phyloP scores from a whole-genome alignment of 169 alveolate genomes.

The Babesia bovis region DNA sequence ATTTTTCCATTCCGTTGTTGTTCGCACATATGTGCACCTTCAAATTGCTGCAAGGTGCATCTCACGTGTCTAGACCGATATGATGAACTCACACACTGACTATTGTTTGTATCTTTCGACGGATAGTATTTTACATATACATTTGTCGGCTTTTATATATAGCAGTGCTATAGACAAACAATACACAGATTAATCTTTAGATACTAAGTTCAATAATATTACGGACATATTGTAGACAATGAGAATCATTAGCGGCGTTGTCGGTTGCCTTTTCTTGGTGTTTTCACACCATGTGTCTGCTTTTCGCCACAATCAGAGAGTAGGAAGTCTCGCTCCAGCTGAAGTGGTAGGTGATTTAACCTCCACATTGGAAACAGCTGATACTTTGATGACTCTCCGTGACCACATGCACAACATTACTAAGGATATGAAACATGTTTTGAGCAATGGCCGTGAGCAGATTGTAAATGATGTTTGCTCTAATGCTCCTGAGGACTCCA shows the following conservation, averaged over 20 bases:
- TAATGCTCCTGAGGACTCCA: background rate
- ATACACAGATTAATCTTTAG: too few relatives aligned
- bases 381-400: background rate
- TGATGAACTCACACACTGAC: background rate
- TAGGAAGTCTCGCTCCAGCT: background rate
- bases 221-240: background rate
- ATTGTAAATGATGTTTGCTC: constrained; percentile 7
- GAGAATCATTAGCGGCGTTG: background rate
- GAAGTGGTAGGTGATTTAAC: constrained; percentile 5
- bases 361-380: background rate
- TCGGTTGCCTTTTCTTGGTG: background rate
- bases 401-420: background rate
- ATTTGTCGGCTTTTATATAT: background rate
- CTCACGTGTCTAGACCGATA: background rate
- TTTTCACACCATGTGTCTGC: background rate
- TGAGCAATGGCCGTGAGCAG: background rate
- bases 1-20: too few relatives aligned
- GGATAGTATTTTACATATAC: background rate
- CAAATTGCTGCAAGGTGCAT: background rate
- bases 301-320: constrained; percentile 5
- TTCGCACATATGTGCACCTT: constrained; percentile 10
- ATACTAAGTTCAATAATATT: background rate
- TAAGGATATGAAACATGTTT: background rate
- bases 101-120: background rate
- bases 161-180: constrained; percentile 22